Evolutionary conservation across 768 basidiomycete genomes (phyloP), one percentile per base, ranked within the genome.

Genomic region (Termitomyces sp.): DNA sequence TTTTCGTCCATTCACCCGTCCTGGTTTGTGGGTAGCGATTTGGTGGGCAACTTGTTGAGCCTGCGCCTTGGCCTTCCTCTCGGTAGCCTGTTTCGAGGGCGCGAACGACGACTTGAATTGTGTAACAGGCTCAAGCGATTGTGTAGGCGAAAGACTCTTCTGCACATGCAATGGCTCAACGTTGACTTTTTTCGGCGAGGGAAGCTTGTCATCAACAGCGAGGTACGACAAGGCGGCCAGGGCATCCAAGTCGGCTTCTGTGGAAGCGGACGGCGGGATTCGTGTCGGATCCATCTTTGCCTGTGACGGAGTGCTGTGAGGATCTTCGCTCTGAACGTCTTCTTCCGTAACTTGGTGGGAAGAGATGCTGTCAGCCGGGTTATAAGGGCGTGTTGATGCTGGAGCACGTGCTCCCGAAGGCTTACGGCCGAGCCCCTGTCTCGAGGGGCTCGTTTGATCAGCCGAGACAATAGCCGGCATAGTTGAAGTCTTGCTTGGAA

Each of bases 71-170:
- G 90, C 89, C 64, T 90, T 88, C 54, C 96, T 81, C 67, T 98
- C 88, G 22, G 85, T 84, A 40, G 93, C 93, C 61, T 87, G 84
- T 65, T 83, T 89, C 18, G 89, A 91, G 2, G 87, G 87, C 0
- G 93, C 90, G 68, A 98, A 98, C 3, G 95, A 94, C 0, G 94
- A 95, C 54, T 84, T 85, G 73, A 81, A 89, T 54, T 83, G 81
- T 1, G 71, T 54, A 9, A 51, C 58, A 35, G 62, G 32, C 26
- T 63, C 63, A 22, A 55, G 5, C 33, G 13, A 60, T 13, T 68
- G 69, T 41, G 62, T 56, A 8, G 67, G 63, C 33, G 65, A 55
- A n/a, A 65, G 64, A 43, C 57, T 63, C 20, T 68, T 72, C 14
- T 66, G 68, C 50, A 74, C 66, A 41, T 76, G 72, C 44, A 73